Base-by-base conservation (phyloP, 1,284 basidiomycete genomes). In the Jaminaea rosea region DNA sequence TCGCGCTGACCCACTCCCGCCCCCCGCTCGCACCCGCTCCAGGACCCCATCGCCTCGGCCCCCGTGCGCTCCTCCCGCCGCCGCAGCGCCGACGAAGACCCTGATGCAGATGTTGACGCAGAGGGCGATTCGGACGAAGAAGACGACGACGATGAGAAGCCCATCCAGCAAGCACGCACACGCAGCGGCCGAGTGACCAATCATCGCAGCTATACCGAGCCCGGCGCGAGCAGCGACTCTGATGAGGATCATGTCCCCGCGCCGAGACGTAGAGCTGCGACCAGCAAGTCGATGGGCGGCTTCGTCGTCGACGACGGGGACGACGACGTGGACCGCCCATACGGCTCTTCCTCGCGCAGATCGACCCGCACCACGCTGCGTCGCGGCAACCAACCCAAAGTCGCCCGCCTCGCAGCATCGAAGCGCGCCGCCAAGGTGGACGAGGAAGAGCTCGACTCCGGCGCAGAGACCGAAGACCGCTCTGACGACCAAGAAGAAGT, bases 251-350 rank as follows among this genome's bases (percentile, higher is more conserved):
- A 45, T 10, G 26, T 24, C 15, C 19, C 23, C n/a, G 29, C 17
- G 19, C 5, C 11, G 5, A 6, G 24, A 21, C 39, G 19, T 23
- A 2, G 6, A n/a, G 15, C 29, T 15, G 15, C 4, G 47, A 31
- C 46, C 19, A 44, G 49, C 31, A 57, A 58, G 27, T 52, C 59
- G 11, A 50, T 66, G 13, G 59, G 47, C n/a, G 63, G 59, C 42
- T 69, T 67, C 41, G 65, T 69, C 13, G 67, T 61, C 7, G 62
- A 67, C 29, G 65, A 68, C 45, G 65, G 67, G 9, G 56, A 59
- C n/a, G 60, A 67, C 11, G 63, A 65, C 23, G 64, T 59, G 17
- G 58, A 65, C 46, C 59, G 61, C 47, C 63, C 60, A 23, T 62
- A 59, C 39, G 65, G 61, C 24, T 61, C 60, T 32, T 59, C 47